Percentiles rank a stretch among this genome's conserved stretches.
phyloP scores from a whole-genome alignment of 768 basidiomycete genomes.

The Lactarius sanguifluus region DNA sequence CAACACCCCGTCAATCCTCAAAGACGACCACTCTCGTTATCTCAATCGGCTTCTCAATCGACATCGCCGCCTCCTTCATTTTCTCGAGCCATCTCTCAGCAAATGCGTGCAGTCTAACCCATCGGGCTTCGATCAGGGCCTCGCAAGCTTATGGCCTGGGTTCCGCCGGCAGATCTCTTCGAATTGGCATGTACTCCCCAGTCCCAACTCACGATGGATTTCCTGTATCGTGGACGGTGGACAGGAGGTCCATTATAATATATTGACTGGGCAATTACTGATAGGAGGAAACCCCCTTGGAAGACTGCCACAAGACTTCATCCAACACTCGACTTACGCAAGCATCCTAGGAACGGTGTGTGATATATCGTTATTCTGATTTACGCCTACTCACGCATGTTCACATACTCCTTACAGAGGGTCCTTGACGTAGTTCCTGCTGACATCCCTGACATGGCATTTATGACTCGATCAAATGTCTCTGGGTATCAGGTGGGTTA shows the following conservation, averaged over 20 bases:
- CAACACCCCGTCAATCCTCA: background rate
- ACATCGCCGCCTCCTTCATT: background rate
- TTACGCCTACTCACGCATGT: background rate
- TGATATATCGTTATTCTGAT: background rate
- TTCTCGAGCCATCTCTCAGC: background rate
- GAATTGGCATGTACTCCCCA: slow-evolving; percentile 3
- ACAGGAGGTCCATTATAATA: slow-evolving; percentile 10
- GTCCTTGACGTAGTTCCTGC: slow-evolving; percentile 7
- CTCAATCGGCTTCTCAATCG: background rate
- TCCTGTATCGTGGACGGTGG: background rate
- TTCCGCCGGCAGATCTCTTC: background rate
- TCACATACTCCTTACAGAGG: background rate
- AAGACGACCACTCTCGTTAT: background rate
- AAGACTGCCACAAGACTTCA: slow-evolving; percentile 9
- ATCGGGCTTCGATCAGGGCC: background rate
- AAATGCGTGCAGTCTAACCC: background rate
- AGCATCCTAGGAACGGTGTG: slow-evolving; percentile 12
- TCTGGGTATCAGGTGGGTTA: slow-evolving; percentile 10
- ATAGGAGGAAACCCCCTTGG: slow-evolving; percentile 10
- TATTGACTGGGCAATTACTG: slow-evolving; percentile 7
- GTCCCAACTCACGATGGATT: slow-evolving; percentile 13
- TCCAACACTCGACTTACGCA: background rate
- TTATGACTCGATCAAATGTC: background rate
- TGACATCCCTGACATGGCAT: slow-evolving; percentile 10
- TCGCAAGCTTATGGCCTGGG: background rate